Percentiles rank a stretch among this genome's conserved stretches.
Evolutionary conservation across 345 rosid species (phyloP).

Genomic region (Jatropha curcas): DNA sequence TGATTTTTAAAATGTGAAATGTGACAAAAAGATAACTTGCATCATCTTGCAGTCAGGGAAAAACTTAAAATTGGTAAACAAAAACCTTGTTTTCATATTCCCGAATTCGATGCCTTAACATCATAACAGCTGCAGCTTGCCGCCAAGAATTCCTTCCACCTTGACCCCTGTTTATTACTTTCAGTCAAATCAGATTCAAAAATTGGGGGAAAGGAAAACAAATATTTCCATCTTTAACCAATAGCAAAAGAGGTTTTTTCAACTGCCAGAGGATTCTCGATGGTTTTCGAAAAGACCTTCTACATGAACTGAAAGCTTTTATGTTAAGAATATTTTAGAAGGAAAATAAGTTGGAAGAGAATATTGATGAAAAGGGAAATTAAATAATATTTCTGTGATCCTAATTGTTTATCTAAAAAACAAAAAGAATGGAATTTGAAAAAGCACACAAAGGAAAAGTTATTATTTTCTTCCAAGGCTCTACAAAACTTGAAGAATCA

Average conservation of each 20-base stretch:
- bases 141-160: constrained; percentile 95
- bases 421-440: neutral
- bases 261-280: neutral
- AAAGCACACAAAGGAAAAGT: neutral
- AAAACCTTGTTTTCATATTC: constrained; percentile 93
- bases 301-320: neutral
- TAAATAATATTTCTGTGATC: neutral
- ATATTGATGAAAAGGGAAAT: neutral
- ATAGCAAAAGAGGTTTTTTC: neutral
- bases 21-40: constrained; percentile 10
- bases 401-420: neutral
- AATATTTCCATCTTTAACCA: neutral
- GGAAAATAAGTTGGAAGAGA: neutral
- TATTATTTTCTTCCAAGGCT: neutral
- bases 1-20: neutral
- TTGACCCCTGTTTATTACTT: constrained; percentile 59
- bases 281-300: neutral
- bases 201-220: neutral
- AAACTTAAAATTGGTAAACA: constrained; percentile 14
- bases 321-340: neutral
- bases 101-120: constrained; percentile 79
- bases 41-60: constrained; percentile 6
- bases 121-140: constrained; percentile 99
- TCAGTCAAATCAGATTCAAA: constrained; percentile 31
- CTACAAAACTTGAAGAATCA: neutral